Conservation (phyloP, 148 eudicot species). For the Arctostaphylos glauca region DNA sequence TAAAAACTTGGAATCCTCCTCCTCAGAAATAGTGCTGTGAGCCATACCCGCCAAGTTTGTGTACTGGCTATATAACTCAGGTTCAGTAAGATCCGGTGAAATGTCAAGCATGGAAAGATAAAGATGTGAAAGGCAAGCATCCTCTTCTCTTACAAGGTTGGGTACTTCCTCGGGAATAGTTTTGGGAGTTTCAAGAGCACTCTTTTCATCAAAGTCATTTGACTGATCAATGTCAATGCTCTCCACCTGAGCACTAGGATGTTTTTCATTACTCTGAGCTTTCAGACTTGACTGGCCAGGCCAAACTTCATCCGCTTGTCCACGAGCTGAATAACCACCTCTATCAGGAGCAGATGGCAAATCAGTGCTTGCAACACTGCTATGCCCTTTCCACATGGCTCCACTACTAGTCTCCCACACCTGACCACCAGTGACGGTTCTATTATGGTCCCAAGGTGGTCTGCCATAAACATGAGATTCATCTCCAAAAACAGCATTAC, state of each 20-base stretch:
- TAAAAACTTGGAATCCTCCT: constrained; percentile 39
- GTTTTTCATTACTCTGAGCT: constrained; percentile 36
- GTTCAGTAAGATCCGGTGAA: constrained; percentile 65
- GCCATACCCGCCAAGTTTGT: constrained; percentile 45
- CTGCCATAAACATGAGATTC: constrained; percentile 62
- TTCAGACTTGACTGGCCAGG: constrained; percentile 40
- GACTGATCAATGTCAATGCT: constrained; percentile 29
- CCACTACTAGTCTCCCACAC: constrained; percentile 58
- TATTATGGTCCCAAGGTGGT: constrained; percentile 38
- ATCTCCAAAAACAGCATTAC: constrained; percentile 59
- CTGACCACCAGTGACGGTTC: constrained; percentile 38
- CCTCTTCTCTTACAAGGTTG: constrained; percentile 37
- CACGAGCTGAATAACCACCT: constrained; percentile 33
- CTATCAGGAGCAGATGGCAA: constrained; percentile 42
- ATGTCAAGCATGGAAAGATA: constrained; percentile 79
- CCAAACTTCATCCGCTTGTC: constrained; percentile 46
- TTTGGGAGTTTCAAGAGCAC: constrained; percentile 35
- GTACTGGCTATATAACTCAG: constrained; percentile 65
- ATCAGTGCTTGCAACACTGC: constrained; percentile 42
- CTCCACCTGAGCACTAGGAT: constrained; percentile 36
- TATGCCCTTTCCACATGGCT: constrained; percentile 63
- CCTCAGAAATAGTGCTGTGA: constrained; percentile 31
- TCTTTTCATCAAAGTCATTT: constrained; percentile 33
- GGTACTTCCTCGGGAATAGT: constrained; percentile 38
- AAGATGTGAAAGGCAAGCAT: constrained; percentile 33